Conservation (phyloP, 1,139 yeast genomes). For the Candida tunisiensis region DNA sequence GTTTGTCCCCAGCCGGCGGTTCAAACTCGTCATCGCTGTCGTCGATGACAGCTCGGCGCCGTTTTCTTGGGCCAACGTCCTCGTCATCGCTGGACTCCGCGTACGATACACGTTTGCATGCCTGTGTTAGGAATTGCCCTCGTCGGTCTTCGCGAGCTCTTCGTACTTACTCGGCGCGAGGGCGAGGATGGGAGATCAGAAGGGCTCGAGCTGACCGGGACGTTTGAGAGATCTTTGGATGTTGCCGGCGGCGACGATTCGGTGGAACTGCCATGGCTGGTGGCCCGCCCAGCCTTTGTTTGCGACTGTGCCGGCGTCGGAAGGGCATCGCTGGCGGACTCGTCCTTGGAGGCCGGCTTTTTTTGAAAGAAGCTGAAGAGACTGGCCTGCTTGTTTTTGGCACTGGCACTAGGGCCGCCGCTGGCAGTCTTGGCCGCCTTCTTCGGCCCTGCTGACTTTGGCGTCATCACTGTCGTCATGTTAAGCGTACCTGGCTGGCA, state of each 20-base stretch:
- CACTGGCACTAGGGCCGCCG: neutral
- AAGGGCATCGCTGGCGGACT: neutral
- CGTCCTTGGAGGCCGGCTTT: neutral
- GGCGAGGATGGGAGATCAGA: neutral
- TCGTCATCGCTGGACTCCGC: constrained; percentile 1
- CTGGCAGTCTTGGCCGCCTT: too few species aligned
- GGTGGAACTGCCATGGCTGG: neutral
- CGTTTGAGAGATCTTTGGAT: neutral
- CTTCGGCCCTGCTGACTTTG: too few species aligned
- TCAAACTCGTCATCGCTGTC: neutral
- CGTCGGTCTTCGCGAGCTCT: neutral
- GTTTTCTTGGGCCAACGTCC: neutral
- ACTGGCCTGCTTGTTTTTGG: neutral
- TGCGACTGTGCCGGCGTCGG: neutral
- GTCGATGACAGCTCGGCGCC: neutral
- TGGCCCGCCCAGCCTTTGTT: neutral
- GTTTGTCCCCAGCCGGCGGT: neutral
- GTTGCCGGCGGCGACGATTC: neutral
- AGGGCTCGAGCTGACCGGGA: neutral
- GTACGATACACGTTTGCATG: neutral
- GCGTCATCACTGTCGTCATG: too few species aligned
- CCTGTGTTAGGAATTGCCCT: neutral
- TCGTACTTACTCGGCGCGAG: neutral
- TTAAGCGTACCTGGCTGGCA: too few species aligned
- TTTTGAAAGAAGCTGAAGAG: neutral